Conservation (phyloP, 495 filamentous ascomycete genomes). For the Lichenothelia convexa region DNA sequence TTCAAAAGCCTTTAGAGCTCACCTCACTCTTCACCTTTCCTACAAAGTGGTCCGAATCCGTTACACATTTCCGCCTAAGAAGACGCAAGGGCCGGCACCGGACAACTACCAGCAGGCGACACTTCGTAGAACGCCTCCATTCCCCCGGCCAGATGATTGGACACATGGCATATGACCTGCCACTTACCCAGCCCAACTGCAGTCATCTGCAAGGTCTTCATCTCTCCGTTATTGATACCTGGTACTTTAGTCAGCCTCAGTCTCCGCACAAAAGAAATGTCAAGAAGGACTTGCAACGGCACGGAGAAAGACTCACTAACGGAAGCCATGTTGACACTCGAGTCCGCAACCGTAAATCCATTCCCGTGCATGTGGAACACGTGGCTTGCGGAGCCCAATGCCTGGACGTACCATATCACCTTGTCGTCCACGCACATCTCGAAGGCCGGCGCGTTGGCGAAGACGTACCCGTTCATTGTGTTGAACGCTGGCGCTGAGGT, state of each 20-base stretch:
- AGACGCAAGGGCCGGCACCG: neutral
- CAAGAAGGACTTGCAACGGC: neutral
- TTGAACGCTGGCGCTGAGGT: constrained; percentile 3
- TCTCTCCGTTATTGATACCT: constrained; percentile 4
- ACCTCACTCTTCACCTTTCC: no score
- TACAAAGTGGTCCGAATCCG: no score
- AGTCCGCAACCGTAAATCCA: constrained; percentile 5
- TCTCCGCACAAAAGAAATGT: neutral
- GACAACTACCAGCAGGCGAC: neutral
- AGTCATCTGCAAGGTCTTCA: constrained; percentile 6
- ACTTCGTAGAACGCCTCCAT: neutral
- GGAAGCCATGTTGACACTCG: neutral
- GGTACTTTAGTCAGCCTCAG: neutral
- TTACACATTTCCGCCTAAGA: no score
- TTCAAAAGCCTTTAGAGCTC: no score
- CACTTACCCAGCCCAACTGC: constrained; percentile 3
- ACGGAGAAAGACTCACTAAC: neutral
- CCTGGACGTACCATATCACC: constrained; percentile 10
- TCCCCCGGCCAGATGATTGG: neutral
- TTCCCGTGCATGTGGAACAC: constrained; percentile 10
- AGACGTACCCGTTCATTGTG: constrained; percentile 11
- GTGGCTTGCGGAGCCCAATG: constrained; percentile 3
- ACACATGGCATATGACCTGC: constrained; percentile 6
- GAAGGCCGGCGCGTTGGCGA: constrained; percentile 8
- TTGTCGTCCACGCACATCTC: constrained; percentile 10